Percentiles rank a stretch among this genome's conserved stretches.
phyloP scores from a whole-genome alignment of 1,284 basidiomycete species.

The Exobasidium rhododendri region DNA sequence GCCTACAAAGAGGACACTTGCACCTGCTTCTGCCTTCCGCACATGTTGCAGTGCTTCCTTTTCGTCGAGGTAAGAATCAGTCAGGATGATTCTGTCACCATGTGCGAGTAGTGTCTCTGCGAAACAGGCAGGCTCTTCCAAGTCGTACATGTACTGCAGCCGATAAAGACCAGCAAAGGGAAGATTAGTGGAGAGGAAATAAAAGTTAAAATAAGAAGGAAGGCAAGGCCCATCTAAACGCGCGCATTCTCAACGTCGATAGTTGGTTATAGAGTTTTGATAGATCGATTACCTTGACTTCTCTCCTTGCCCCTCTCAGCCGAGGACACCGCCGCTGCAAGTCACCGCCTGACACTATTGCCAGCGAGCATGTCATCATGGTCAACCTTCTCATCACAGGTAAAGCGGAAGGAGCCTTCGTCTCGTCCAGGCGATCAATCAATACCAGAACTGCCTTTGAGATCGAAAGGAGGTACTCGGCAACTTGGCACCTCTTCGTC shows the following conservation, averaged over 20 bases:
- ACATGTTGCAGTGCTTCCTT: slow-evolving; percentile 25
- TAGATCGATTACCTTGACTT: no score
- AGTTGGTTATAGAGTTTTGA: no score
- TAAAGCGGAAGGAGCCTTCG: not conserved
- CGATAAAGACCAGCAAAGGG: no score
- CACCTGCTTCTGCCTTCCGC: slow-evolving; percentile 31
- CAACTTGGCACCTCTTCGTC: slow-evolving; percentile 6
- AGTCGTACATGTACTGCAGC: not conserved
- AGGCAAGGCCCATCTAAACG: no score
- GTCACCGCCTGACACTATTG: no score
- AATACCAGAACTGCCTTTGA: not conserved
- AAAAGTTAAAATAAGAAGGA: not conserved
- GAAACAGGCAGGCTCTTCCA: not conserved
- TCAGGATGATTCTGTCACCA: slow-evolving; percentile 34
- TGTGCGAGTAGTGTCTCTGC: not conserved
- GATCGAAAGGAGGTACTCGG: not conserved
- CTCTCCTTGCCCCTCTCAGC: no score
- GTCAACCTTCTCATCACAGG: slow-evolving; percentile 2
- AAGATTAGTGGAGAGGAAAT: not conserved
- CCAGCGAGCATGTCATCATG: not conserved
- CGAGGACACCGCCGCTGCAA: no score
- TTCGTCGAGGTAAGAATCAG: slow-evolving; percentile 33
- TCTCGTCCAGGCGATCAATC: not conserved
- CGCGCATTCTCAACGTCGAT: no score
- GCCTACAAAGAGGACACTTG: slow-evolving; percentile 67